Base-by-base conservation (phyloP, 1,284 basidiomycete species). In the Exsudoporus floridanus region DNA sequence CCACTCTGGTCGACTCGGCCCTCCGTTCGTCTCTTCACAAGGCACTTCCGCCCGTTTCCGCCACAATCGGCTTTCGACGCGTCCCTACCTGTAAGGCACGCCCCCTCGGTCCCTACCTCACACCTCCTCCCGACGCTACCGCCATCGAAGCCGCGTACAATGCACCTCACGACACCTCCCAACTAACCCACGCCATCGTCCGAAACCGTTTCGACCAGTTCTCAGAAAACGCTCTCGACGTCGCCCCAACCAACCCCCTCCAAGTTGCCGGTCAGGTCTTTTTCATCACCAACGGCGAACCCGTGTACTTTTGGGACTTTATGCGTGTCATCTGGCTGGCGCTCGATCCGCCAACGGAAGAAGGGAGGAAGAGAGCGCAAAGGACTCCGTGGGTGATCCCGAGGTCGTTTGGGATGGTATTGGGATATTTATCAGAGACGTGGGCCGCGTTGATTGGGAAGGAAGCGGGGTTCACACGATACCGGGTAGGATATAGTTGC, bases 241-340 rank as follows among this genome's bases (percentile, higher is more conserved):
- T 78, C 35, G 70, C 77, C 14, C 79, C 81, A 52, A 64, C 69
- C 4, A 75, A 77, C 46, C 81, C 82, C 7, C 76, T 94, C 14
- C 78, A 84, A 57, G 90, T 98, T 34, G 94, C 93, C 4, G 97
- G 97, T 0, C 90, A 98, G 70, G 92, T 80, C 1, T 99, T 97
- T 77, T 97, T 96, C 77, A 93, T 99, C 73, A 97, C 95, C 55
- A 98, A 98, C 68, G 94, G 95, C 58, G 95, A 98, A 70, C 96
- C 95, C 1, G 80, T 90, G 53, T 91, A 91, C 67, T 98, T 98
- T 76, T 99, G 96, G 96, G 95, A 98, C 74, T 89, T 97, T 68
- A 81, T 88, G 23, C 83, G 94, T 9, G 74, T 83, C 3, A 74
- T 98, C n/a, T 99, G 94, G 94, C 78, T 81, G 40, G 81, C 83